These are phyloP conservation scores for Rhodotorula mucilaginosa DNA, from an alignment of 1,284 basidiomycete genomes.

Conservation along the genomic window DNA sequence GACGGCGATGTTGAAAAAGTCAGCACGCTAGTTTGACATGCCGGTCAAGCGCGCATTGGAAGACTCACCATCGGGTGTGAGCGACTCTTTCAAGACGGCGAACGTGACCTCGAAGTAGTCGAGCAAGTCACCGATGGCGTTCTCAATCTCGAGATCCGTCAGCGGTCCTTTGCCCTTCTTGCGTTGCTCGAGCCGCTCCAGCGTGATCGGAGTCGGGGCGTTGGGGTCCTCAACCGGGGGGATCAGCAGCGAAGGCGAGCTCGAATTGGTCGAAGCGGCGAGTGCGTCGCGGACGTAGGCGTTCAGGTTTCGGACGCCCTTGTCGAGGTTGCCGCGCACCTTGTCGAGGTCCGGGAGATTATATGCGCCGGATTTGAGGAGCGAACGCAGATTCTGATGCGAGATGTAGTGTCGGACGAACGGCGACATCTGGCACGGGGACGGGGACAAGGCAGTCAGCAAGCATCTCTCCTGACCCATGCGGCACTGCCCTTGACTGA, in stretches of 20 bases:
- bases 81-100: conserved; percentile 82
- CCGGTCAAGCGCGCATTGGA: too few species aligned
- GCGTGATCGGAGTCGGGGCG: conserved; percentile 47
- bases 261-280: conserved; percentile 23
- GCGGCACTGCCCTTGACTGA: conserved; percentile 47
- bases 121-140: conserved; percentile 85
- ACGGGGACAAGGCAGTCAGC: neutral
- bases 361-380: conserved; percentile 41
- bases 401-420: conserved; percentile 89
- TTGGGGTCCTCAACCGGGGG: conserved; percentile 35
- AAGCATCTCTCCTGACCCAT: neutral
- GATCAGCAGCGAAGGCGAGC: conserved; percentile 18
- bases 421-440: conserved; percentile 73
- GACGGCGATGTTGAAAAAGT: too few species aligned
- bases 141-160: conserved; percentile 91
- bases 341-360: conserved; percentile 45
- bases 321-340: conserved; percentile 38
- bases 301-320: conserved; percentile 41
- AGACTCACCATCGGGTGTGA: conserved; percentile 59
- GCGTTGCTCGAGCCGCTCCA: conserved; percentile 47
- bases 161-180: conserved; percentile 49
- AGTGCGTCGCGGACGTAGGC: conserved; percentile 40
- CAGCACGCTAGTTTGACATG: too few species aligned
- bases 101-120: conserved; percentile 96
- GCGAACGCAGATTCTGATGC: conserved; percentile 48